phyloP scores from a whole-genome alignment of 306 rosid genomes.

The Quercus rubra region DNA sequence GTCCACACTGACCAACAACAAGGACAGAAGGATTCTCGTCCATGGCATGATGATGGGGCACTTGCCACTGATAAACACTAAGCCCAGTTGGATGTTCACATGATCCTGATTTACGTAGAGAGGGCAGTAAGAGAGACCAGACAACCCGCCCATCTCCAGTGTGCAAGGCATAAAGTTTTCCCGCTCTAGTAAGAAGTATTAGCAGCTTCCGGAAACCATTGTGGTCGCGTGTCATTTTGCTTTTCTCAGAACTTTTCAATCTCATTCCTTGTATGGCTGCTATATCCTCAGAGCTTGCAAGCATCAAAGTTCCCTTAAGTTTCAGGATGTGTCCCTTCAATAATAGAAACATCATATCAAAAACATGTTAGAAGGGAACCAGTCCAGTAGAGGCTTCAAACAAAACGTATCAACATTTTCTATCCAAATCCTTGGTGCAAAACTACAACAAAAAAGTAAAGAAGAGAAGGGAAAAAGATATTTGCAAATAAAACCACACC shows the following conservation, averaged over 20 bases:
- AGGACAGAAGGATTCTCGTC: conserved; percentile 91
- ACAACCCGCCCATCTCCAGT: conserved; percentile 89
- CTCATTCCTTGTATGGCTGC: conserved; percentile 82
- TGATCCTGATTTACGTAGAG: conserved; percentile 60
- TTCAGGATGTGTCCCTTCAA: conserved; percentile 85
- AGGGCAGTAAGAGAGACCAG: conserved; percentile 72
- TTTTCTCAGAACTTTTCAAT: conserved; percentile 82
- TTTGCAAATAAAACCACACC: not conserved
- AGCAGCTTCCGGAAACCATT: conserved; percentile 95
- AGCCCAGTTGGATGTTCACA: conserved; percentile 70
- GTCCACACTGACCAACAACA: conserved; percentile 74
- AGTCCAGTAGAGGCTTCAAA: conserved; percentile 12
- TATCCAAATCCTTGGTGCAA: conserved; percentile 10
- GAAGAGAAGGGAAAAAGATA: not conserved
- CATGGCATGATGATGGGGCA: conserved; percentile 94
- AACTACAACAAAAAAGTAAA: conserved; percentile 3
- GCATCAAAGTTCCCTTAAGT: conserved; percentile 96
- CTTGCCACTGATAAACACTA: conserved; percentile 93
- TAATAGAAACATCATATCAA: conserved; percentile 28
- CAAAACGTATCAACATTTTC: conserved; percentile 9
- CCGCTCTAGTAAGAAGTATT: conserved; percentile 81
- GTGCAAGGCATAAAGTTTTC: conserved; percentile 95
- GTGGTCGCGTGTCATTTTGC: conserved; percentile 98
- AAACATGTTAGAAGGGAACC: conserved; percentile 24
- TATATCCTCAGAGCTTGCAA: conserved; percentile 86